Conservation (phyloP, 1,284 basidiomycete species). For the Hypsizygus ulmarius region DNA sequence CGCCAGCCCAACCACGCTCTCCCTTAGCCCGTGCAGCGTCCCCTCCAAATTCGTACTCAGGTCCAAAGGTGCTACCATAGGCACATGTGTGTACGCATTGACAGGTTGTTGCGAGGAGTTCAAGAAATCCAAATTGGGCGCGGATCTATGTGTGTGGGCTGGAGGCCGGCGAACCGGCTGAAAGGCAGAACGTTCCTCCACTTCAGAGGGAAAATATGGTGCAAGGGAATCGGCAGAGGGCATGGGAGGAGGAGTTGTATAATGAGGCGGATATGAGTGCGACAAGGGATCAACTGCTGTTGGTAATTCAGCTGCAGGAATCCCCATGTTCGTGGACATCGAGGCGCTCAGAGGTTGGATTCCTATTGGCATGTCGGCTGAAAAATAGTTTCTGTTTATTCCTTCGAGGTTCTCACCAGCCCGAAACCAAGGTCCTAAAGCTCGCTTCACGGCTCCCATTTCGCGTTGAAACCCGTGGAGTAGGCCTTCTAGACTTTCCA, state of each 20-base stretch:
- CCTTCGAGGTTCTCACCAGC: conserved; percentile 16
- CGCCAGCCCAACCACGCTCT: conserved; percentile 58
- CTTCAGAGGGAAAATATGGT: conserved; percentile 47
- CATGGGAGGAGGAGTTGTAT: conserved; percentile 19
- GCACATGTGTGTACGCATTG: conserved; percentile 19
- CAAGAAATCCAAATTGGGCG: conserved; percentile 4
- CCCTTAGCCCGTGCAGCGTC: conserved; percentile 56
- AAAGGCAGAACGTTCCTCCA: conserved; percentile 14
- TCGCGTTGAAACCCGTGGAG: conserved; percentile 50
- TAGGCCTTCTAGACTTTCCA: conserved; percentile 53
- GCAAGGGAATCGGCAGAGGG: conserved; percentile 39
- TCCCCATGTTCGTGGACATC: conserved; percentile 14
- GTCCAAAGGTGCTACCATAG: conserved; percentile 55
- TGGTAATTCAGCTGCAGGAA: conserved; percentile 4
- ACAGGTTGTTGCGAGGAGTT: conserved; percentile 13
- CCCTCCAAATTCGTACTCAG: conserved; percentile 58
- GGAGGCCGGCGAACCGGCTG: not conserved
- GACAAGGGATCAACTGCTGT: not conserved
- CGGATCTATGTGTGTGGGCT: not conserved
- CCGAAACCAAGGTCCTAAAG: conserved; percentile 67
- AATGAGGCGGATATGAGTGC: conserved; percentile 13
- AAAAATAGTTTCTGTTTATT: conserved; percentile 16
- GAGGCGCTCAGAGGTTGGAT: conserved; percentile 23
- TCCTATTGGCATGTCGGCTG: conserved; percentile 23
- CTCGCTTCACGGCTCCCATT: conserved; percentile 44